Evolutionary conservation across 2,329 filamentous ascomycete genomes (phyloP).

Genomic region (Atkinsonella texensis): DNA sequence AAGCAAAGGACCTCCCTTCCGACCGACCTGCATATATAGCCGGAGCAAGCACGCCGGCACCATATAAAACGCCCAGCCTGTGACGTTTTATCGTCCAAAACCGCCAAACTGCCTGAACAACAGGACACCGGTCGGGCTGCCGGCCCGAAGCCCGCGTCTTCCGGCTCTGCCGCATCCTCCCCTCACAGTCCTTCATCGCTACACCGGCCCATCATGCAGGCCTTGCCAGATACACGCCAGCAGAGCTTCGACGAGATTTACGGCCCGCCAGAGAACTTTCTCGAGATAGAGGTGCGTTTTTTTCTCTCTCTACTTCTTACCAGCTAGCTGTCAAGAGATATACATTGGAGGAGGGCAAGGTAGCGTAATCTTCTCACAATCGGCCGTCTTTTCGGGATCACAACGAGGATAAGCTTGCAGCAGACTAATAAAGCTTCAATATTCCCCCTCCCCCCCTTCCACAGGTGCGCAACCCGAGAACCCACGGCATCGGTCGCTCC

Average conservation of each 20-base stretch:
- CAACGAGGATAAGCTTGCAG: background rate
- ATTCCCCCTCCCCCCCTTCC: background rate
- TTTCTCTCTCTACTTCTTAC: background rate
- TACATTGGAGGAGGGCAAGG: no score
- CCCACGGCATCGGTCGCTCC: conserved; percentile 82
- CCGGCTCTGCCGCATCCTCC: conserved; percentile 10
- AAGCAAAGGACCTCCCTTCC: background rate
- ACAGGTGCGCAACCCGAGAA: conserved; percentile 85
- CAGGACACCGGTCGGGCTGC: conserved; percentile 23
- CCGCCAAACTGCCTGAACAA: conserved; percentile 32
- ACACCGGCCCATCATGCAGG: conserved; percentile 47
- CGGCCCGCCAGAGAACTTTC: conserved; percentile 93
- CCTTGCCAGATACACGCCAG: conserved; percentile 62
- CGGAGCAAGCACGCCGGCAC: background rate
- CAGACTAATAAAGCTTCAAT: background rate
- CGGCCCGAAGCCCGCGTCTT: conserved; percentile 9
- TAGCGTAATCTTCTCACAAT: background rate
- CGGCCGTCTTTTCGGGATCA: no score
- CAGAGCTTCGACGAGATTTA: conserved; percentile 99
- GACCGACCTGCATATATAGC: background rate
- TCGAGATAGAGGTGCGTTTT: conserved; percentile 77
- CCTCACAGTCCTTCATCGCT: conserved; percentile 21
- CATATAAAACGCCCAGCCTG: background rate
- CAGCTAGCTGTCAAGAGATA: no score
- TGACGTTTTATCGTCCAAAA: background rate